Evolutionary conservation across 2,329 filamentous ascomycete species (phyloP).

Genomic region (Aspergillus transmontanensis): DNA sequence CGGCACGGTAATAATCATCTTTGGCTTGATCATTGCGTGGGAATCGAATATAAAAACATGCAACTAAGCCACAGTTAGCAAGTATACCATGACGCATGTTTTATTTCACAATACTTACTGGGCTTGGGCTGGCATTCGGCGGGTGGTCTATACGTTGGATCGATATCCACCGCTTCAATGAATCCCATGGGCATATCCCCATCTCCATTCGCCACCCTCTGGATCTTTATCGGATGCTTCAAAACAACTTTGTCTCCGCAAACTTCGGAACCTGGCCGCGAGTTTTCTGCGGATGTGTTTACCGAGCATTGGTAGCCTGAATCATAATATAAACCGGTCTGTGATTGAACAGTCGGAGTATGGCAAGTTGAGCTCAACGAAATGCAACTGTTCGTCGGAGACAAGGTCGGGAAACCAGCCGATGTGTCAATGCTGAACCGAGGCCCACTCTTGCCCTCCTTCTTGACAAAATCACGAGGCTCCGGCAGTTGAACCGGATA

Average conservation of each 20-base stretch:
- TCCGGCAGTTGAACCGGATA: slow-evolving; percentile 45
- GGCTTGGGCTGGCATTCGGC: slow-evolving; percentile 70
- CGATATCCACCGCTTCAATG: slow-evolving; percentile 92
- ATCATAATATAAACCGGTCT: slow-evolving; percentile 19
- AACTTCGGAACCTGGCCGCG: slow-evolving; percentile 23
- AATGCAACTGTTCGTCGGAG: slow-evolving; percentile 43
- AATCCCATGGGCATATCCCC: slow-evolving; percentile 65
- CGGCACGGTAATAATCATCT: slow-evolving; percentile 73
- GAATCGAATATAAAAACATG: slow-evolving; percentile 81
- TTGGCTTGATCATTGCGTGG: slow-evolving; percentile 53
- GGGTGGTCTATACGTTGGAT: slow-evolving; percentile 79
- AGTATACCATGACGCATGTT: not conserved
- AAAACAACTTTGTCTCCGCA: slow-evolving; percentile 22
- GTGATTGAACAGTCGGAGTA: slow-evolving; percentile 20
- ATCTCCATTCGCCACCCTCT: slow-evolving; percentile 26
- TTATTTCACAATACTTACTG: slow-evolving; percentile 45
- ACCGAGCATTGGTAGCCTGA: slow-evolving; percentile 25
- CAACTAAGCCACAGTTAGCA: slow-evolving; percentile 56
- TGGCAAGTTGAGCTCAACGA: slow-evolving; percentile 41
- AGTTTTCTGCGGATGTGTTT: slow-evolving; percentile 29
- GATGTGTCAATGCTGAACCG: slow-evolving; percentile 36
- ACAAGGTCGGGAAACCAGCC: slow-evolving; percentile 35
- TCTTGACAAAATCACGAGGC: slow-evolving; percentile 30
- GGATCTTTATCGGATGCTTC: slow-evolving; percentile 35
- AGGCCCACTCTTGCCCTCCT: slow-evolving; percentile 36